phyloP scores from a whole-genome alignment of 805 yeast genomes.

The Starmerella ratchasimensis region DNA sequence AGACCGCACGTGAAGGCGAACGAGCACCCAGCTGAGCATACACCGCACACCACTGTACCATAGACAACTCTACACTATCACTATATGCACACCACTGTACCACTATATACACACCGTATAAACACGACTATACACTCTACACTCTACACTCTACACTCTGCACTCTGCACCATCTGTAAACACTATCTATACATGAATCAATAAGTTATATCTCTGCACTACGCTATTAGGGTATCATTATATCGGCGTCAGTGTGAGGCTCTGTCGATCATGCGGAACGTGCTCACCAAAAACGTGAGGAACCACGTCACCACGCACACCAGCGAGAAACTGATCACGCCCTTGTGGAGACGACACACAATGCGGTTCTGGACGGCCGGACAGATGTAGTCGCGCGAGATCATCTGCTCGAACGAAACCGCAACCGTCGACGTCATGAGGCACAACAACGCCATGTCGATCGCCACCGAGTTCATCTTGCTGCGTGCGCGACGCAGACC shows the following conservation, averaged over 20 bases:
- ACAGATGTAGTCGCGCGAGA: conserved; percentile 15
- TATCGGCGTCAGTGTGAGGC: conserved; percentile 20
- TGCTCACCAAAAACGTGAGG: conserved; percentile 66
- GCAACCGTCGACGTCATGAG: conserved; percentile 81
- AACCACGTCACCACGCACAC: conserved; percentile 72
- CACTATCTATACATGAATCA: no score
- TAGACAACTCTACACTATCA: no score
- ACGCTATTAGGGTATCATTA: no score
- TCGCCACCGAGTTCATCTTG: conserved; percentile 63
- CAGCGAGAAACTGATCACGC: conserved; percentile 66
- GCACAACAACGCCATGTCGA: conserved; percentile 77
- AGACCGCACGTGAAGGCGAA: no score
- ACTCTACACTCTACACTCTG: no score
- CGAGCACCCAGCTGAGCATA: no score
- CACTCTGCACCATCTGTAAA: no score
- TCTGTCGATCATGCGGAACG: conserved; percentile 61
- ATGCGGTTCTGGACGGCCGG: conserved; percentile 28
- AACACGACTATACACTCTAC: no score
- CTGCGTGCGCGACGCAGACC: conserved; percentile 78
- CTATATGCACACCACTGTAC: no score
- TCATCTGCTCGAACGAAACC: conserved; percentile 64
- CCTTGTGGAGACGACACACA: conserved; percentile 67
- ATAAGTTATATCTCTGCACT: no score
- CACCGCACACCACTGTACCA: no score
- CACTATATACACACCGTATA: no score